phyloP scores from a whole-genome alignment of 2,329 filamentous ascomycete genomes.

The Endoconidiophora polonica region DNA sequence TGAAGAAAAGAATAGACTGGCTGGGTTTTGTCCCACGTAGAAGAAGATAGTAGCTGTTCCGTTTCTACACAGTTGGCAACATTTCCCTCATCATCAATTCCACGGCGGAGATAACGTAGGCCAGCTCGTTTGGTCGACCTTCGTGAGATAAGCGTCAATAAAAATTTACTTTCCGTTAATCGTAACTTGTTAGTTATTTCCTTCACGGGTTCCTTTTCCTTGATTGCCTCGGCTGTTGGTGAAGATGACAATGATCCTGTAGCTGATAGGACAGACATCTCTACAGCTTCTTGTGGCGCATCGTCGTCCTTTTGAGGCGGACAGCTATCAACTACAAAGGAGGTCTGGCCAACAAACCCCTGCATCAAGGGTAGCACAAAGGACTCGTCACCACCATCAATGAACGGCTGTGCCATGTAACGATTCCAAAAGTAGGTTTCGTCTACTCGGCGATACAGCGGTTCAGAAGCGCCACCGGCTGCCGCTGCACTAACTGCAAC shows the following conservation, averaged over 20 bases:
- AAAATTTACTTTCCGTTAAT: constrained; percentile 37
- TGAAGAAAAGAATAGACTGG: constrained; percentile 75
- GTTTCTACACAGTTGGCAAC: constrained; percentile 88
- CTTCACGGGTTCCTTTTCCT: constrained; percentile 15
- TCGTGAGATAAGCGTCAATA: constrained; percentile 84
- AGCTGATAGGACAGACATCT: constrained; percentile 24
- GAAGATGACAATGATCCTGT: constrained; percentile 13
- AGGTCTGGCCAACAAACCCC: constrained; percentile 77
- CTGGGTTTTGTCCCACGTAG: constrained; percentile 34
- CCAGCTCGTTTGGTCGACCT: constrained; percentile 75
- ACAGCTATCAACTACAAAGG: constrained; percentile 55
- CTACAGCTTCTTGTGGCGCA: constrained; percentile 29
- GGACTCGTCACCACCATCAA: constrained; percentile 51
- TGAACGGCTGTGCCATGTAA: constrained; percentile 55
- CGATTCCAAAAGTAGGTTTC: constrained; percentile 83
- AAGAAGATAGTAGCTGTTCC: constrained; percentile 72
- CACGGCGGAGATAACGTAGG: constrained; percentile 74
- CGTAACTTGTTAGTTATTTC: constrained; percentile 16
- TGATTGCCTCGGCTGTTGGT: constrained; percentile 12
- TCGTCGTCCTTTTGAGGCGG: constrained; percentile 36
- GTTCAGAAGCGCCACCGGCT: constrained; percentile 20
- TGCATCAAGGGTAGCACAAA: constrained; percentile 75
- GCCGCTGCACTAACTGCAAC: constrained; percentile 22
- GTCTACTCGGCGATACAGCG: constrained; percentile 59
- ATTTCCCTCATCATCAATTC: constrained; percentile 76